Evolutionary conservation across 2,329 filamentous ascomycete genomes (phyloP), one percentile per base, ranked within the genome.

Genomic region (Alternaria alternata): DNA sequence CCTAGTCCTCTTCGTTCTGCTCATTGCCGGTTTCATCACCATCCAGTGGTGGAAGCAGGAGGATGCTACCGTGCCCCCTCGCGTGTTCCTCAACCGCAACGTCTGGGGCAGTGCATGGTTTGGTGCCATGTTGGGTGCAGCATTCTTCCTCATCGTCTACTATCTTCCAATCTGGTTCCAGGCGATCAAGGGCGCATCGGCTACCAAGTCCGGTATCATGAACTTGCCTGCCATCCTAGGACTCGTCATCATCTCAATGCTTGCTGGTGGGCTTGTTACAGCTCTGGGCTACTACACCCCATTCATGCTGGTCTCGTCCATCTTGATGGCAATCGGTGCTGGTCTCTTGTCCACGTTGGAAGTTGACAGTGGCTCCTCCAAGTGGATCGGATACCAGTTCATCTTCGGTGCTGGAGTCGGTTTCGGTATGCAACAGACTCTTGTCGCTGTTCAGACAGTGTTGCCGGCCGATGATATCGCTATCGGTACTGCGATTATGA

Each of bases 111-210:
- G 70, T 24, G 78, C 78, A 18, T 77, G 73, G 71, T 83, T 81
- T 54, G 75, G 70, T 41, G 75, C 78, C 42, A 77, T 75, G 65
- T 66, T 82, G 30, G 81, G 81, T n/a, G 80, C 75, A 14, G 62
- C 74, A 7, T 82, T 83, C 69, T 82, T 82, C 71, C 63, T 82
- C 60, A 66, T 81, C 38, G 75, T 80, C 48, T 83, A 81, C 73
- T 83, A 80, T 65, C 71, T 83, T 52, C 71, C 70, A 59, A 83
- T 79, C 76, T 83, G 80, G 82, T 84, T 80, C 78, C 81, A 84
- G 63, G 81, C 82, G 18, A 82, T 84, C 72, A 81, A 84, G 62
- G 80, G 80, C 8, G 78, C 75, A 2, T 76, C 75, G 0, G 81
- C 82, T 5, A 79, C 79, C 24, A 79, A 81, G 42, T 83, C 81